Conservation (phyloP, 805 yeast genomes). For the Ogataea pignaliae region DNA sequence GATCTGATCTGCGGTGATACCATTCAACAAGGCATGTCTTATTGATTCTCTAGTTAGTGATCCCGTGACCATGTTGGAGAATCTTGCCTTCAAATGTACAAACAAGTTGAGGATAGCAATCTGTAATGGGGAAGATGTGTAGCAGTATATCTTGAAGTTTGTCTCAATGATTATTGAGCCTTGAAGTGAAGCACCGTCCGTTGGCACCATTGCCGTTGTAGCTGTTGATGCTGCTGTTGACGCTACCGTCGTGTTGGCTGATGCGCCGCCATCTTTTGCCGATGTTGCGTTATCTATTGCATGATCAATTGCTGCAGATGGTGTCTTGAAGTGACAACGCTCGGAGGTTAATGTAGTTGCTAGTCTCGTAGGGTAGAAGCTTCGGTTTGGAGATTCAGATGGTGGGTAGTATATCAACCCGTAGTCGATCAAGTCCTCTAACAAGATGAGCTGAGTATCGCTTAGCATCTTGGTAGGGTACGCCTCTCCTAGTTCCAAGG, state of each 20-base stretch:
- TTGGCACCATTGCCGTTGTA: slow-evolving; percentile 11
- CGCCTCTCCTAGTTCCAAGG: slow-evolving; percentile 85
- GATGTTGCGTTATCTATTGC: slow-evolving; percentile 41
- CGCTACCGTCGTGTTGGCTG: not conserved
- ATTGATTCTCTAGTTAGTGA: slow-evolving; percentile 90
- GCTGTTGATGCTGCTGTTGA: not conserved
- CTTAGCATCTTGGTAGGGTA: slow-evolving; percentile 68
- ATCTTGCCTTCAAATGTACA: slow-evolving; percentile 79
- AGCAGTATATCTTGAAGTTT: slow-evolving; percentile 88
- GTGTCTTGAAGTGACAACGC: slow-evolving; percentile 62
- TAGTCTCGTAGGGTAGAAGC: slow-evolving; percentile 85
- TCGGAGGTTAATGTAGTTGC: slow-evolving; percentile 91
- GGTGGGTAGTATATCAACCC: slow-evolving; percentile 67
- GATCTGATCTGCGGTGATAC: slow-evolving; percentile 93
- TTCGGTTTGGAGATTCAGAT: slow-evolving; percentile 35
- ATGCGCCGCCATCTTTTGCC: slow-evolving; percentile 5
- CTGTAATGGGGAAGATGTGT: slow-evolving; percentile 90
- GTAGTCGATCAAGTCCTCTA: slow-evolving; percentile 85
- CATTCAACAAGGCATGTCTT: slow-evolving; percentile 75
- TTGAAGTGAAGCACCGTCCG: slow-evolving; percentile 13
- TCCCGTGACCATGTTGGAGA: slow-evolving; percentile 90
- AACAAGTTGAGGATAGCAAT: slow-evolving; percentile 88
- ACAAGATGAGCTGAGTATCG: slow-evolving; percentile 78
- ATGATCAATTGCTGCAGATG: slow-evolving; percentile 71
- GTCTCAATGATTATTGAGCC: slow-evolving; percentile 91